These are phyloP conservation scores for Peziza echinospora DNA, from an alignment of 495 filamentous ascomycete species.

Conservation along the genomic window DNA sequence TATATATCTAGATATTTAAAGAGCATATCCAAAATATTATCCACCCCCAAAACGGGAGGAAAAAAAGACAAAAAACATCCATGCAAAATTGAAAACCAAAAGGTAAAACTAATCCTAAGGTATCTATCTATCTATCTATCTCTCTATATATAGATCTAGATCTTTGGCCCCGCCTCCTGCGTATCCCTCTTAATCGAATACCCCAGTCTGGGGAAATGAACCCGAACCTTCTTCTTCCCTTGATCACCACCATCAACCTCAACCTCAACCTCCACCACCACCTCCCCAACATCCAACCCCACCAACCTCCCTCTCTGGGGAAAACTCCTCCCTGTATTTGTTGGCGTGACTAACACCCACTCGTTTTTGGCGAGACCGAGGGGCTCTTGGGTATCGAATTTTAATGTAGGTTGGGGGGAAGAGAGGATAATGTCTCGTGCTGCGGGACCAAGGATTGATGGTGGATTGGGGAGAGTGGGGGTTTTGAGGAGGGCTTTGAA, in stretches of 20 bases:
- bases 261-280: slow-evolving; percentile 27
- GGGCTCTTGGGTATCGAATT: too few species aligned
- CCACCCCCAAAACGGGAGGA: too few species aligned
- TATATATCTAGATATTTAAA: too few species aligned
- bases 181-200: slow-evolving; percentile 24
- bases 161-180: slow-evolving; percentile 1
- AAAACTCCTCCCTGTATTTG: slow-evolving; percentile 31
- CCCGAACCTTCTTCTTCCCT: slow-evolving; percentile 18
- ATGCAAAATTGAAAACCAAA: too few species aligned
- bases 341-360: slow-evolving; percentile 32
- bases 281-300: slow-evolving; percentile 25
- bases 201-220: slow-evolving; percentile 35
- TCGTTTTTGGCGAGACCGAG: slow-evolving; percentile 26
- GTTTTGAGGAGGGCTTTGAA: slow-evolving; percentile 20
- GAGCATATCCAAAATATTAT: too few species aligned
- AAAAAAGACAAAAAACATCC: too few species aligned
- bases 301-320: slow-evolving; percentile 32
- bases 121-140: too few species aligned
- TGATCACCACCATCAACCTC: slow-evolving; percentile 20
- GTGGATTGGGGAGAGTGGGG: too few species aligned
- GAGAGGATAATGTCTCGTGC: too few species aligned
- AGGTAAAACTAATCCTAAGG: too few species aligned
- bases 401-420: too few species aligned
- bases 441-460: too few species aligned
- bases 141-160: slow-evolving; percentile 3